Evolutionary conservation across 1,139 yeast genomes (phyloP).

Genomic region (Yamadazyma pseudoaaseri): DNA sequence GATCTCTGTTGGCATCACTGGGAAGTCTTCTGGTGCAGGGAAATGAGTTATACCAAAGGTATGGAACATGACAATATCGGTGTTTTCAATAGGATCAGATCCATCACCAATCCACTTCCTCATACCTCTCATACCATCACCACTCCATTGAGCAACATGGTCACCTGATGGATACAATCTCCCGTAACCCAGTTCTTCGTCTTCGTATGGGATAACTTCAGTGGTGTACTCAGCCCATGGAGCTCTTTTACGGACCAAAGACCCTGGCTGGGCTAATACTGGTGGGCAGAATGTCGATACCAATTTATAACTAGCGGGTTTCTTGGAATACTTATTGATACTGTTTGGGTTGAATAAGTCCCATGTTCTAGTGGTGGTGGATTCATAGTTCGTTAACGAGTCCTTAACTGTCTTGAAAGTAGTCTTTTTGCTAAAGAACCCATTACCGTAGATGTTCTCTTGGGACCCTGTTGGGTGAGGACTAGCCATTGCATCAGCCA

Average conservation of each 20-base stretch:
- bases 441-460: constrained; percentile 75
- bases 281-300: constrained; percentile 78
- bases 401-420: constrained; percentile 67
- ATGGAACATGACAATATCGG: constrained; percentile 72
- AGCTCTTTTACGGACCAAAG: constrained; percentile 76
- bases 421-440: constrained; percentile 62
- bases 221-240: constrained; percentile 73
- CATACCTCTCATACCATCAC: constrained; percentile 70
- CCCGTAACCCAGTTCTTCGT: constrained; percentile 49
- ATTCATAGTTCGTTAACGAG: constrained; percentile 61
- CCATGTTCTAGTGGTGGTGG: constrained; percentile 71
- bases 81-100: constrained; percentile 57
- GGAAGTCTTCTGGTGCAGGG: constrained; percentile 90
- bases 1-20: constrained; percentile 85
- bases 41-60: constrained; percentile 83
- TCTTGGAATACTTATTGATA: constrained; percentile 66
- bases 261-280: constrained; percentile 69
- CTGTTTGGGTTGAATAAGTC: constrained; percentile 72
- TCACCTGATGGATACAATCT: constrained; percentile 78
- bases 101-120: constrained; percentile 76
- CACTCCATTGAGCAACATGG: constrained; percentile 78
- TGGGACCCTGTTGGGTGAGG: constrained; percentile 60
- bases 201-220: constrained; percentile 68
- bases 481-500: constrained; percentile 62
- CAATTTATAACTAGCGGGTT: constrained; percentile 74